Evolutionary conservation across 2,329 filamentous ascomycete genomes (phyloP).

Genomic region (Alternaria longipes): DNA sequence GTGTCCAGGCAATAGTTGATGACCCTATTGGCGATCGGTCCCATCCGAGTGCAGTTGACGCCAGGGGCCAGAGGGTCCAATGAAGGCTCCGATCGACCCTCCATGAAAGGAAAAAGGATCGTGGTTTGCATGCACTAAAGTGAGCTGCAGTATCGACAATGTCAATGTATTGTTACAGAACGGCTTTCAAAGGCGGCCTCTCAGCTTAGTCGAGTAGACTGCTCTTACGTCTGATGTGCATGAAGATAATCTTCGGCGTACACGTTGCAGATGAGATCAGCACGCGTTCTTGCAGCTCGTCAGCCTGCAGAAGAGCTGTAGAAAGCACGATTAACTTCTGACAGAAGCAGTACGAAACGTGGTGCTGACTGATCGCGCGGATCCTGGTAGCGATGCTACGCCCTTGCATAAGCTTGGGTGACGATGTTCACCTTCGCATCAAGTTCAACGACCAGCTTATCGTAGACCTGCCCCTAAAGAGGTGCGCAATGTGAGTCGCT

Average conservation of each 20-base stretch:
- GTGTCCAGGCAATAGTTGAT: slow-evolving; percentile 1
- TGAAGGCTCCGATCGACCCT: slow-evolving; percentile 8
- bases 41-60: slow-evolving; percentile 9
- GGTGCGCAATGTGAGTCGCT: slow-evolving; percentile 3
- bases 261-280: background rate
- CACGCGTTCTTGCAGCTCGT: background rate
- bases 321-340: slow-evolving; percentile 20
- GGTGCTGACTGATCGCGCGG: slow-evolving; percentile 13
- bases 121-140: slow-evolving; percentile 21
- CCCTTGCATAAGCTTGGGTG: slow-evolving; percentile 13
- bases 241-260: background rate
- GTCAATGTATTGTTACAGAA: background rate
- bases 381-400: background rate
- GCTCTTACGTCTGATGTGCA: background rate
- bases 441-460: slow-evolving; percentile 5
- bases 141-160: slow-evolving; percentile 21
- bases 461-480: background rate
- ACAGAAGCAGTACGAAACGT: slow-evolving; percentile 21
- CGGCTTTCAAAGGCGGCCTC: background rate
- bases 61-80: slow-evolving; percentile 16
- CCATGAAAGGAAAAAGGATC: slow-evolving; percentile 9
- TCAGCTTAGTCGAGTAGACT: background rate
- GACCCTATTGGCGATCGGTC: slow-evolving; percentile 10
- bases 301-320: background rate
- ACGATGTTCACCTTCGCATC: slow-evolving; percentile 7